These are phyloP conservation scores for Hanseniaspora singularis DNA, from an alignment of 805 yeast genomes.

Conservation along the genomic window DNA sequence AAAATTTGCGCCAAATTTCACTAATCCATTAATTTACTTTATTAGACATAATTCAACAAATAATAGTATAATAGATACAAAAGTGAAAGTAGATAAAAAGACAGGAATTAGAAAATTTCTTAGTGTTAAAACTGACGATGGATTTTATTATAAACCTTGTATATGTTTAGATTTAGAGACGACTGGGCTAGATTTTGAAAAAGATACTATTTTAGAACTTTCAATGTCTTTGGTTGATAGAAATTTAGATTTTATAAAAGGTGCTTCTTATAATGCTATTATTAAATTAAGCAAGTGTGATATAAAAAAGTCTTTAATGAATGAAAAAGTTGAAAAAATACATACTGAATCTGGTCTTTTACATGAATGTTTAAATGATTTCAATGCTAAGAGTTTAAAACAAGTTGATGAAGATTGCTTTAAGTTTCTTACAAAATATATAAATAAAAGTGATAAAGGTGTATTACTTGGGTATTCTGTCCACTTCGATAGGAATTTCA, in stretches of 20 bases:
- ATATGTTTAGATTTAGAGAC: constrained; percentile 98
- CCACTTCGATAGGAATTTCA: constrained; percentile 79
- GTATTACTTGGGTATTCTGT: constrained; percentile 82
- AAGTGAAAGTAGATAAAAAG: background rate
- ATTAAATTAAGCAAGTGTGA: constrained; percentile 25
- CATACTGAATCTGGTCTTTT: background rate
- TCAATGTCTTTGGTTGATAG: constrained; percentile 86
- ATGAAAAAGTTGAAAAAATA: background rate
- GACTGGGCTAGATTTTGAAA: constrained; percentile 75
- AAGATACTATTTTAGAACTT: constrained; percentile 78
- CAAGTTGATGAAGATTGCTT: constrained; percentile 57
- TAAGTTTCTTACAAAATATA: constrained; percentile 43
- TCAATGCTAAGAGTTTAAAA: constrained; percentile 34
- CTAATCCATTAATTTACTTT: too few species aligned
- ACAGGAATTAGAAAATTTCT: background rate
- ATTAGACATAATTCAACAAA: too few species aligned
- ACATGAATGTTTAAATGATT: background rate
- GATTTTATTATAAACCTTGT: constrained; percentile 32
- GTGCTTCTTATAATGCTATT: constrained; percentile 66
- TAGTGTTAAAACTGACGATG: background rate
- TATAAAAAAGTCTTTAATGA: background rate
- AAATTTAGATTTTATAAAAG: constrained; percentile 54
- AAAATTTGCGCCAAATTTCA: too few species aligned
- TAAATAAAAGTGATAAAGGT: constrained; percentile 45
- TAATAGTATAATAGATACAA: too few species aligned